phyloP scores from a whole-genome alignment of 108 stramenopile genomes.

The Chaetoceros tenuissimus region DNA sequence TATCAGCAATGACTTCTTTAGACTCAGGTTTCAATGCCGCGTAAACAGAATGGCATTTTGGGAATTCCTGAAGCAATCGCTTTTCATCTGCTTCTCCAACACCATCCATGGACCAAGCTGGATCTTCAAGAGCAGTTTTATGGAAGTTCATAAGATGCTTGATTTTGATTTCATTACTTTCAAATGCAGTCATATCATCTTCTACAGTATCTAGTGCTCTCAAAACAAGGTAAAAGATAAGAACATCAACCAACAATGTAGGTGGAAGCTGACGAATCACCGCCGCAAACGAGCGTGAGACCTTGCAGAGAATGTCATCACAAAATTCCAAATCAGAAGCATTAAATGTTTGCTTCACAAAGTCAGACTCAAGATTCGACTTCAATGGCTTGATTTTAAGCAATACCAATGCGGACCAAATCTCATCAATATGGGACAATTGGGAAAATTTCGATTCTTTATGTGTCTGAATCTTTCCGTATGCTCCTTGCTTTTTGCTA shows the following conservation, averaged over 20 bases:
- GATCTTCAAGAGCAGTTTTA: slow-evolving; percentile 80
- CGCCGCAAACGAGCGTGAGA: slow-evolving; percentile 93
- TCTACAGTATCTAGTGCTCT: slow-evolving; percentile 97
- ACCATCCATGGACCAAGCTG: slow-evolving; percentile 77
- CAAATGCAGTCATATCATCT: slow-evolving; percentile 95
- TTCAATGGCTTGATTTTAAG: slow-evolving; percentile 69
- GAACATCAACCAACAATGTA: slow-evolving; percentile 78
- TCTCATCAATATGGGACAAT: slow-evolving; percentile 84
- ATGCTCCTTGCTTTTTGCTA: slow-evolving; percentile 97
- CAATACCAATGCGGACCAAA: slow-evolving; percentile 70
- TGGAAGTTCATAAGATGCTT: slow-evolving; percentile 75
- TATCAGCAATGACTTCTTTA: slow-evolving; percentile 84
- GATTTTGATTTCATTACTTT: slow-evolving; percentile 71
- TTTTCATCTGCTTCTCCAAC: slow-evolving; percentile 95
- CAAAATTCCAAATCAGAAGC: slow-evolving; percentile 82
- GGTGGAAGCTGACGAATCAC: slow-evolving; percentile 94
- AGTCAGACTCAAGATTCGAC: slow-evolving; percentile 60
- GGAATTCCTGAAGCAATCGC: slow-evolving; percentile 84
- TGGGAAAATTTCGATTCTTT: slow-evolving; percentile 82
- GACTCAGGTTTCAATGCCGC: slow-evolving; percentile 44
- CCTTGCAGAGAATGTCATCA: slow-evolving; percentile 92
- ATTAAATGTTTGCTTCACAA: slow-evolving; percentile 47
- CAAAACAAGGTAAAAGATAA: slow-evolving; percentile 96
- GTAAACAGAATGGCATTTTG: slow-evolving; percentile 82
- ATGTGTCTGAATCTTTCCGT: slow-evolving; percentile 92